Percentiles rank a stretch among this genome's conserved stretches.
Evolutionary conservation across 495 filamentous ascomycete genomes (phyloP).

Genomic region (Aspergillus hancockii): DNA sequence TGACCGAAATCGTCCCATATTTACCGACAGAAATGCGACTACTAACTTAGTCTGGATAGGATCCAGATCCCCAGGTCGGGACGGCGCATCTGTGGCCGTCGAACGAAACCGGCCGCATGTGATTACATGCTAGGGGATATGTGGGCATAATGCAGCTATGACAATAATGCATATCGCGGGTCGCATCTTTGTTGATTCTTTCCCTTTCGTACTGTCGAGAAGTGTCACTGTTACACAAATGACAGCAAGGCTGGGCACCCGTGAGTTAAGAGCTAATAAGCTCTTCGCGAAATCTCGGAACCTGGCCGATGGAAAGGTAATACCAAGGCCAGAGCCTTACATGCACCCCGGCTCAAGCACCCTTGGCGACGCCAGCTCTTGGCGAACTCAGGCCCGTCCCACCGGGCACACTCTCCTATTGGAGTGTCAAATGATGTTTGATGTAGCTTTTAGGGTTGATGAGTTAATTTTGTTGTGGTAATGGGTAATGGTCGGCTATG

Average conservation of each 20-base stretch:
- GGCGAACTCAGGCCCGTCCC: slow-evolving; percentile 1
- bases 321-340: background rate
- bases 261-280: slow-evolving; percentile 10
- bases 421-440: background rate
- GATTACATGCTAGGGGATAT: background rate
- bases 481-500: background rate
- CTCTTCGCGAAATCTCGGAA: slow-evolving; percentile 5
- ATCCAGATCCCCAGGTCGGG: background rate
- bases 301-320: background rate
- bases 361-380: slow-evolving; percentile 5
- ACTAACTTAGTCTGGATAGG: background rate
- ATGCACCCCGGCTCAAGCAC: background rate
- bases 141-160: background rate
- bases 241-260: slow-evolving; percentile 1
- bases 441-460: background rate
- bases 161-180: background rate
- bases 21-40: background rate
- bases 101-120: background rate
- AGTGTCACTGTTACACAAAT: background rate
- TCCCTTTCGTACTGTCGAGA: background rate
- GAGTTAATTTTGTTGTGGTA: background rate
- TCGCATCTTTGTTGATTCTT: background rate
- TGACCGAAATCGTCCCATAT: slow-evolving; percentile 2
- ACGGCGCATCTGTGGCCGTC: background rate
- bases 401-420: background rate